Evolutionary conservation across 148 eudicot genomes (phyloP).

Genomic region (Camellia japonica): DNA sequence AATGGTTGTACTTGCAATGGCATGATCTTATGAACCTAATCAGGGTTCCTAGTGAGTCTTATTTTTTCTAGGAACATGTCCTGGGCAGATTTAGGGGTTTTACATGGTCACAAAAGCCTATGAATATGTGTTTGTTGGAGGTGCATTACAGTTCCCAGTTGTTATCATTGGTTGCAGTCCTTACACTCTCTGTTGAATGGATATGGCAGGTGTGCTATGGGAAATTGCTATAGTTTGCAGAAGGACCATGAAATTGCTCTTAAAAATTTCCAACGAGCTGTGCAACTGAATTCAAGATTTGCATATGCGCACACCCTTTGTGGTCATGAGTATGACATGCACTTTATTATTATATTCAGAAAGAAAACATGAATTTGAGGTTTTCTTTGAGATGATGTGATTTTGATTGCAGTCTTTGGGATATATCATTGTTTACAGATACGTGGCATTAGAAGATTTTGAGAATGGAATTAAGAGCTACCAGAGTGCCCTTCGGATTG

Average conservation of each 20-base stretch:
- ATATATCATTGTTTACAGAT: conserved; percentile 28
- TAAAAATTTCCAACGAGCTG: conserved; percentile 89
- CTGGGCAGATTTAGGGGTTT: conserved; percentile 2
- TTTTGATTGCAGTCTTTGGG: conserved; percentile 9
- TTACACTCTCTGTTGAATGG: conserved; percentile 12
- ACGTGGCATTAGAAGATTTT: conserved; percentile 91
- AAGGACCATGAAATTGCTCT: conserved; percentile 98
- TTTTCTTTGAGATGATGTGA: neutral
- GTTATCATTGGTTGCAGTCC: neutral
- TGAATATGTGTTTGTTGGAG: conserved; percentile 2
- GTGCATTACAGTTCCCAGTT: neutral
- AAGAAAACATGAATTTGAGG: neutral
- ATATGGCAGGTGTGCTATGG: conserved; percentile 93
- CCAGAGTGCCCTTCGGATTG: conserved; percentile 79
- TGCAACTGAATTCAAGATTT: conserved; percentile 72
- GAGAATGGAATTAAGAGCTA: conserved; percentile 85
- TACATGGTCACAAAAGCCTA: neutral
- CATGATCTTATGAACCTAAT: neutral
- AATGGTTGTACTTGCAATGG: neutral
- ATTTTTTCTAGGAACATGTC: neutral
- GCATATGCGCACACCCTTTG: conserved; percentile 97
- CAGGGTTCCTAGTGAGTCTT: neutral
- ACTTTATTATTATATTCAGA: neutral
- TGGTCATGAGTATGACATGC: conserved; percentile 75
- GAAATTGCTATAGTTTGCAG: conserved; percentile 95